A percentile compares a stretch with the other conserved stretches of the same genome.
phyloP scores from a whole-genome alignment of 345 rosid genomes.

The Eucalyptus viminalis region DNA sequence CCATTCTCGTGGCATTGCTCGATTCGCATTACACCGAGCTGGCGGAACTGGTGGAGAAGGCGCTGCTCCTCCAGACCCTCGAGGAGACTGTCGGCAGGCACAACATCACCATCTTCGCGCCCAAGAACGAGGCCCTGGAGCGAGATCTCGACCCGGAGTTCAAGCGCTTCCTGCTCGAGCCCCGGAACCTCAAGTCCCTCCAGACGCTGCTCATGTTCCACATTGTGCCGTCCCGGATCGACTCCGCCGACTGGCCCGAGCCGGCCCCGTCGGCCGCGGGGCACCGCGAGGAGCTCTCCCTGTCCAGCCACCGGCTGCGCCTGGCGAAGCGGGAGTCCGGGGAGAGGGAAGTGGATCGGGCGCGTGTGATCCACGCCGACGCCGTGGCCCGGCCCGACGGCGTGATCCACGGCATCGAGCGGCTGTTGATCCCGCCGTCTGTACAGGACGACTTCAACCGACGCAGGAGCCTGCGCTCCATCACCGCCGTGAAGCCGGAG shows the following conservation, averaged over 20 bases:
- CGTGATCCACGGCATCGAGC: constrained; percentile 39
- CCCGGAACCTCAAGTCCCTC: constrained; percentile 28
- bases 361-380: constrained; percentile 17
- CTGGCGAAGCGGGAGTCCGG: constrained; percentile 1
- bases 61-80: constrained; percentile 33
- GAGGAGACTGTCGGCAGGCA: constrained; percentile 30
- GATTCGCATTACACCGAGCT: constrained; percentile 50
- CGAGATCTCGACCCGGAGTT: constrained; percentile 41
- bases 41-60: constrained; percentile 45
- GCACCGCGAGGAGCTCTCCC: constrained; percentile 8
- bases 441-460: constrained; percentile 39
- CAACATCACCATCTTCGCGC: constrained; percentile 51
- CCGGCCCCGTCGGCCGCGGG: neutral
- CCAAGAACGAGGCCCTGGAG: constrained; percentile 30
- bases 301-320: neutral
- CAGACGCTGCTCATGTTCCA: constrained; percentile 33
- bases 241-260: constrained; percentile 10
- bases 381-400: constrained; percentile 39
- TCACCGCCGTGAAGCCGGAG: constrained; percentile 39
- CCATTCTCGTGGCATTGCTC: constrained; percentile 43
- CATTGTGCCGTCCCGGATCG: constrained; percentile 16
- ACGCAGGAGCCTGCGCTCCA: constrained; percentile 25
- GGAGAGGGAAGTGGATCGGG: constrained; percentile 4
- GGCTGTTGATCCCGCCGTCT: constrained; percentile 30
- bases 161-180: constrained; percentile 48